Evolutionary conservation across 805 yeast genomes (phyloP), one percentile per base, ranked within the genome.

Genomic region (Saccharomycopsis selenospora): DNA sequence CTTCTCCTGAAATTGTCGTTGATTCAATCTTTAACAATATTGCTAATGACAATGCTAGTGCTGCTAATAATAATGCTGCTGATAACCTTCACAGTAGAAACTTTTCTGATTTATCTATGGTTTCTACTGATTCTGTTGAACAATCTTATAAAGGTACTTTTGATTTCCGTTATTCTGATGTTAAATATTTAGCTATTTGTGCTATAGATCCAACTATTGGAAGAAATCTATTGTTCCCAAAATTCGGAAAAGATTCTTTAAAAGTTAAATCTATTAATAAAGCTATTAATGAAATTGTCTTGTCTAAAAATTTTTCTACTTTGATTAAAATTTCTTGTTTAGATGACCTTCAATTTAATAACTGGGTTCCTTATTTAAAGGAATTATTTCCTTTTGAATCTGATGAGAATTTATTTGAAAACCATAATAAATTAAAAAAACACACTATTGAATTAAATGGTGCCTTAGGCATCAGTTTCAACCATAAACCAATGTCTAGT

Each of bases 321-420:
- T 36, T 46, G 4, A 40, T 53, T 38, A 47, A 47, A 17, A 29
- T 53, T 10, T 38, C 52, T 11, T 47, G 49, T 30, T 14, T 38
- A 10, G 56, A 53, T 17, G 47, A 38, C 14, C 43, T 45, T 5
- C 50, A 47, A 30, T 53, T 53, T 33, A 47, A 50, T 18, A 30
- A 24, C 14, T 53, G 56, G 56, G 30, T 46, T 11, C 50, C 54
- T 5, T 46, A 43, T 30, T 44, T 50, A 14, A 47, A 47, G 13
- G 27, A 29, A 13, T 45, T 53, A 36, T 53, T 50, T 36, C 45
- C 43, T 13, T 48, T 18, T 27, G 0, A 82, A 75, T 95, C 40
- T 84, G 71, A 56, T 75, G 85, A 0, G 91, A 79, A 54, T 86
- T 83, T 53, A 79, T 67, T 23, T 89, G 78, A 72, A 86, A 89